phyloP scores from a whole-genome alignment of 2,329 filamentous ascomycete species.

The Xylaria sp. region DNA sequence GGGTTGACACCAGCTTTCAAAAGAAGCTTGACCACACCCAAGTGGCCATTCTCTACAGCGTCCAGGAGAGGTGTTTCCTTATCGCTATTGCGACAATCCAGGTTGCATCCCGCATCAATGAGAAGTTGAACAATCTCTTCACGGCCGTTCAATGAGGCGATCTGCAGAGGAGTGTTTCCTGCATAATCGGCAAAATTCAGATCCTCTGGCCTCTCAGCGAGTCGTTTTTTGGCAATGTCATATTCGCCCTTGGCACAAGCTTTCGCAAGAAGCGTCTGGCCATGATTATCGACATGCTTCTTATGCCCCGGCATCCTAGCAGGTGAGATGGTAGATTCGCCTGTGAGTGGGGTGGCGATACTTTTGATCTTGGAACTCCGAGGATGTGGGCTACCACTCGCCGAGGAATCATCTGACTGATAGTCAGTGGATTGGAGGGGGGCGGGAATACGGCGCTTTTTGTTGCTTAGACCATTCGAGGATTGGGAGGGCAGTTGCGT shows the following conservation, averaged over 20 bases:
- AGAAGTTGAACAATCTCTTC: constrained; percentile 88
- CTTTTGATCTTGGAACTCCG: constrained; percentile 68
- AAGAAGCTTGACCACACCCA: constrained; percentile 86
- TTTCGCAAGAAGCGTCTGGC: constrained; percentile 88
- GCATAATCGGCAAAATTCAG: constrained; percentile 92
- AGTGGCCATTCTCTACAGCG: constrained; percentile 93
- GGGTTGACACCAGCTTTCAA: constrained; percentile 91
- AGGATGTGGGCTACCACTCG: constrained; percentile 68
- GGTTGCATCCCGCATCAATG: constrained; percentile 83
- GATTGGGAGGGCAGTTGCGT: constrained; percentile 69
- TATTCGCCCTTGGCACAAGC: constrained; percentile 89
- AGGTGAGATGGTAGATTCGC: constrained; percentile 72
- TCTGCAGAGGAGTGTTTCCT: constrained; percentile 95
- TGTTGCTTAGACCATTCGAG: constrained; percentile 66
- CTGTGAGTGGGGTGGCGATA: constrained; percentile 65
- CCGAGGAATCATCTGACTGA: constrained; percentile 74
- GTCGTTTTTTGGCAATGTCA: constrained; percentile 78
- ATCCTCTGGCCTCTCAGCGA: constrained; percentile 85
- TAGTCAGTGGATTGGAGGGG: constrained; percentile 72
- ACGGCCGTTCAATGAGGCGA: constrained; percentile 88
- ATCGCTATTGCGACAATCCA: constrained; percentile 82
- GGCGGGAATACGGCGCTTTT: constrained; percentile 71
- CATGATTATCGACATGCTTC: constrained; percentile 91
- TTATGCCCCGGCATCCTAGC: constrained; percentile 78
- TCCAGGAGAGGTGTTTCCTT: constrained; percentile 95